Percentiles rank a stretch among this genome's conserved stretches.
These are phyloP conservation scores for Suillus decipiens DNA, from an alignment of 768 basidiomycete genomes.

Conservation along the genomic window DNA sequence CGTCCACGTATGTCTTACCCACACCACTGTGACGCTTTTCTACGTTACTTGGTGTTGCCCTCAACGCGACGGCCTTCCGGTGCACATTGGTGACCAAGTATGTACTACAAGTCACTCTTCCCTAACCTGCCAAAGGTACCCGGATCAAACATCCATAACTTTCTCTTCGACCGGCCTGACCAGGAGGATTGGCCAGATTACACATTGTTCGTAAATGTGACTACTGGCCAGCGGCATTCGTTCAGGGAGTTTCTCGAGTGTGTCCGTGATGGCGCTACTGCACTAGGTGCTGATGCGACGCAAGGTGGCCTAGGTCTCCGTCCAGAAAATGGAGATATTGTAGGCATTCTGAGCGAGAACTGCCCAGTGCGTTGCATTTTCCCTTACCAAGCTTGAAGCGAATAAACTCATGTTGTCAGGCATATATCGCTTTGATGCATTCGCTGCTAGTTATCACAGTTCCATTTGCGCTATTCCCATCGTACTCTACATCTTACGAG, in stretches of 20 bases:
- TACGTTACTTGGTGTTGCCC: no score
- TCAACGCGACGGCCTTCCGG: no score
- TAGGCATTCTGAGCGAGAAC: neutral
- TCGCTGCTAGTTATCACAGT: neutral
- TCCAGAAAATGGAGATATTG: neutral
- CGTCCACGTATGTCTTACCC: no score
- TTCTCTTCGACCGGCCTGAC: constrained; percentile 56
- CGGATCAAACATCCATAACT: constrained; percentile 53
- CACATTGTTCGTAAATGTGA: constrained; percentile 54
- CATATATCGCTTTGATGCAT: neutral
- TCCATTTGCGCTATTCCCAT: neutral
- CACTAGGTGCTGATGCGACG: constrained; percentile 42
- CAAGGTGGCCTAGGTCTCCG: neutral
- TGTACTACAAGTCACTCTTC: constrained; percentile 61
- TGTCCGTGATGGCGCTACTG: constrained; percentile 58
- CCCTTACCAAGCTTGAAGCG: neutral
- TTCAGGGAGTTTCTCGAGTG: constrained; percentile 52
- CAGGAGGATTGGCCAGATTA: constrained; percentile 58
- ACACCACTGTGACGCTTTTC: no score
- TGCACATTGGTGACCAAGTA: constrained; percentile 21
- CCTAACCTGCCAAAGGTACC: constrained; percentile 52
- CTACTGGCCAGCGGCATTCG: constrained; percentile 47
- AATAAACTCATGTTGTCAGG: neutral
- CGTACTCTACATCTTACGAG: neutral
- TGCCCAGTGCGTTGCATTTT: neutral